Evolutionary conservation across 495 filamentous ascomycete genomes (phyloP), one percentile per base, ranked within the genome.

Genomic region (Haplographium delicatum): DNA sequence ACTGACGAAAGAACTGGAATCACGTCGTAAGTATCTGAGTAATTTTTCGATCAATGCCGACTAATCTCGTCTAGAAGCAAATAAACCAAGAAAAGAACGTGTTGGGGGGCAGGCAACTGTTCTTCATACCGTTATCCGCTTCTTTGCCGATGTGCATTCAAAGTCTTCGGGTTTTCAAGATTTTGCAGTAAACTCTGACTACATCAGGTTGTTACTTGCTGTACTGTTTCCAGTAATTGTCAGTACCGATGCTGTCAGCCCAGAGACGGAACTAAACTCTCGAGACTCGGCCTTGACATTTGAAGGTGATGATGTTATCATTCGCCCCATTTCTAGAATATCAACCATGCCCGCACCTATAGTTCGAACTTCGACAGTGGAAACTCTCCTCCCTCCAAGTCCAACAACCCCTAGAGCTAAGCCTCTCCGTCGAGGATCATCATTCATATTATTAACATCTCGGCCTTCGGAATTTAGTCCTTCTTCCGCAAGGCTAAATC

Each of bases 201-300:
- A 95, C 62, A 69, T 89, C 0, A 83, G 90, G 56, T 74, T 85
- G 25, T 68, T 97, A 10, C 73, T 96, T 22, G 78, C 77, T 19
- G 80, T 85, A 31, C 70, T 98, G 3, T 98, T 88, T 59, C 90
- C 93, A 13, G 77, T 90, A 33, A 73, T 95, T 54, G 87, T 93
- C 27, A 89, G 86, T 60, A 81, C 89, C 11, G 88, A 95, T 64
- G 72, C 81, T 38, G 82, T 95, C 33, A 84, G 76, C 49, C 81
- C 93, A 3, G 85, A 91, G 57, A 85, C 79, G 10, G 93, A 98
- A 62, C 69, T 96, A 16, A 81, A 86, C 57, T 86, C 86, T 19
- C 76, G 84, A 34, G 82, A 91, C 51, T 85, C 84, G 24, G 74
- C 80, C 1, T 78, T 95, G 44, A 90, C 79, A 19, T 93, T 95